Evolutionary conservation across 768 basidiomycete genomes (phyloP), one percentile per base, ranked within the genome.

Genomic region (Coprinopsis marcescibilis): DNA sequence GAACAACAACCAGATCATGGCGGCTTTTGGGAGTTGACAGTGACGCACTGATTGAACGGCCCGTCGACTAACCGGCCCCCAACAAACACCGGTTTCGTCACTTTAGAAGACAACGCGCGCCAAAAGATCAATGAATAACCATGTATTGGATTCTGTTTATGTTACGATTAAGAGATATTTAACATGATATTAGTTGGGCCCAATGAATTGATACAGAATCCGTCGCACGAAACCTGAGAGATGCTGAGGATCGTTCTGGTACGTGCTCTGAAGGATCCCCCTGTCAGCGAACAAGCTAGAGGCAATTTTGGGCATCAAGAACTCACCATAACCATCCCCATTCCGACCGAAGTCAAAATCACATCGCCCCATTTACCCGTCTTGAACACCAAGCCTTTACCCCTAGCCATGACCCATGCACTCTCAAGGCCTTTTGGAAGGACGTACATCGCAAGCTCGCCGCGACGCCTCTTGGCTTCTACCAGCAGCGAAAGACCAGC

Each of bases 361-460:
- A 73, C 72, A 58, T 83, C 85, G 0, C 86, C 88, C 65, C 75
- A 79, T 41, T 78, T 76, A 7, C 83, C 85, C 25, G 82, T 82
- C 53, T 72, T 71, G 51, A 82, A 79, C 37, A 93, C 85, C 66
- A 78, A 80, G 1, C 87, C 85, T 51, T 81, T 78, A 12, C 86
- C 85, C 20, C 87, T 65, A 7, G 83, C 78, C 59, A 82, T 80
- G 0, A 83, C 72, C 93, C 92, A 97, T n/a, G 79, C 78, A 45
- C 89, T 89, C 69, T 98, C 93, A 27, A 98, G 62, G 0, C 80
- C 89, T 62, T 92, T 89, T 3, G 95, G 95, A 20, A 97, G 65
- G 1, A 83, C 85, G 60, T 86, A 92, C 91, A 92, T 89, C 51
- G 93, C 91, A 52, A 97, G 68, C 66, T 98, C 95, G 1, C 80